These are phyloP conservation scores for Puccinia horiana DNA, from an alignment of 1,284 basidiomycete species.

Conservation along the genomic window DNA sequence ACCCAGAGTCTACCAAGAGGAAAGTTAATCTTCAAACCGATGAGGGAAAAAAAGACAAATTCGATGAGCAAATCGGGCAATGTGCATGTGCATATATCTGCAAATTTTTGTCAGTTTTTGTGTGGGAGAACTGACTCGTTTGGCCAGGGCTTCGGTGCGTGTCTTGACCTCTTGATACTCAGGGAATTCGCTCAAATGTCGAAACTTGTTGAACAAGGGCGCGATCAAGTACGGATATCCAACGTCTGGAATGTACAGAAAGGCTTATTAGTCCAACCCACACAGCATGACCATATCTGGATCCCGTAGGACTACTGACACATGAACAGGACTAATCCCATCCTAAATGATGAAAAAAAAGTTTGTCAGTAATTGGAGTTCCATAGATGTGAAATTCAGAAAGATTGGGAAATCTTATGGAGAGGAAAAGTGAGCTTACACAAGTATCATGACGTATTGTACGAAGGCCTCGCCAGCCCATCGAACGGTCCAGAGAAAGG, in stretches of 20 bases:
- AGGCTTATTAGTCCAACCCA: constrained; percentile 51
- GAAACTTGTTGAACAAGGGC: constrained; percentile 48
- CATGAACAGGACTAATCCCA: constrained; percentile 43
- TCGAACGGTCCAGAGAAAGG: constrained; percentile 83
- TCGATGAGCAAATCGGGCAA: neutral
- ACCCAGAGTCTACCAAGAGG: constrained; percentile 86
- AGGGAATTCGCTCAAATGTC: constrained; percentile 42
- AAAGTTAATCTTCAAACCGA: constrained; percentile 72
- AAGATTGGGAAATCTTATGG: neutral
- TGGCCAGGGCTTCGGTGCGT: constrained; percentile 33
- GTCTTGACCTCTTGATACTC: constrained; percentile 46
- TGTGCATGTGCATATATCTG: neutral
- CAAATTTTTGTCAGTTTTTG: neutral
- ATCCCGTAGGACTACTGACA: constrained; percentile 23
- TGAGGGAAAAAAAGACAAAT: neutral
- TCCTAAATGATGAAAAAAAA: neutral
- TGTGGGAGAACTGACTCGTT: constrained; percentile 16
- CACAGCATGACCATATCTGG: constrained; percentile 51
- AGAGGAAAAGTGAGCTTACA: constrained; percentile 61
- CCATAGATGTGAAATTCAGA: no score
- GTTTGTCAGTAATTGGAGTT: no score
- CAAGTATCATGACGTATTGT: constrained; percentile 81
- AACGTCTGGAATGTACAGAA: constrained; percentile 13
- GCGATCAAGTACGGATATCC: constrained; percentile 16
- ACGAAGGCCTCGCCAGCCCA: constrained; percentile 89